These are phyloP conservation scores for Hamamelis virginiana DNA, from an alignment of 164 flowering plant species.

Conservation along the genomic window DNA sequence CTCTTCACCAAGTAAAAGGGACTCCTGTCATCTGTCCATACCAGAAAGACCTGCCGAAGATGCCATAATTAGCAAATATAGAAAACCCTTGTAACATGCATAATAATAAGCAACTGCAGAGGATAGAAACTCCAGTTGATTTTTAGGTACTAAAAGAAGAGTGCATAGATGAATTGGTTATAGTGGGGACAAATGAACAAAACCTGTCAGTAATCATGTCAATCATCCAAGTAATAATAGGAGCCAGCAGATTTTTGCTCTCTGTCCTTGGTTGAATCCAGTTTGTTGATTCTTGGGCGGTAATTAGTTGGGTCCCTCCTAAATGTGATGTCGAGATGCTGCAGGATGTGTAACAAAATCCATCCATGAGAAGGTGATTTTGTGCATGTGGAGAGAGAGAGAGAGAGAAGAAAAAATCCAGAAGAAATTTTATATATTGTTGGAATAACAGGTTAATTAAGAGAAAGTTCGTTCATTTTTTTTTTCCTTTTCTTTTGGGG, in stretches of 20 bases:
- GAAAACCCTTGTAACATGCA: too few species aligned
- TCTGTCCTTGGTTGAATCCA: constrained; percentile 90
- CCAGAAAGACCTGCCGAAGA: neutral
- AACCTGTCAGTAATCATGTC: constrained; percentile 20
- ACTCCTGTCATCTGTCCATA: neutral
- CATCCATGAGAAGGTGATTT: neutral
- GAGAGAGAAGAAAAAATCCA: neutral
- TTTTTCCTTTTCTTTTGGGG: too few species aligned
- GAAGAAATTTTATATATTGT: too few species aligned
- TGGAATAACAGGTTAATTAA: too few species aligned
- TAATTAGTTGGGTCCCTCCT: constrained; percentile 91
- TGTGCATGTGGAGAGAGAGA: too few species aligned
- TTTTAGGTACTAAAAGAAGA: neutral
- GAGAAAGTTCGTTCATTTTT: too few species aligned
- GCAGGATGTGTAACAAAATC: constrained; percentile 18
- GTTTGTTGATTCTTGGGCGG: constrained; percentile 89
- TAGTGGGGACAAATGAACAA: neutral
- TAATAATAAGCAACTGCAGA: constrained; percentile 10
- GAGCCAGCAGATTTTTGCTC: constrained; percentile 96
- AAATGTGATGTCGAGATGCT: constrained; percentile 92
- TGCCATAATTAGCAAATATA: neutral
- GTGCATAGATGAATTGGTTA: neutral
- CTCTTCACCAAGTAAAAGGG: too few species aligned
- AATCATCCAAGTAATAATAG: constrained; percentile 90
- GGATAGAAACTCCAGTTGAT: neutral